Evolutionary conservation across 441 rosid genomes (phyloP), one percentile per base, ranked within the genome.

Genomic region (Capsella rubella): DNA sequence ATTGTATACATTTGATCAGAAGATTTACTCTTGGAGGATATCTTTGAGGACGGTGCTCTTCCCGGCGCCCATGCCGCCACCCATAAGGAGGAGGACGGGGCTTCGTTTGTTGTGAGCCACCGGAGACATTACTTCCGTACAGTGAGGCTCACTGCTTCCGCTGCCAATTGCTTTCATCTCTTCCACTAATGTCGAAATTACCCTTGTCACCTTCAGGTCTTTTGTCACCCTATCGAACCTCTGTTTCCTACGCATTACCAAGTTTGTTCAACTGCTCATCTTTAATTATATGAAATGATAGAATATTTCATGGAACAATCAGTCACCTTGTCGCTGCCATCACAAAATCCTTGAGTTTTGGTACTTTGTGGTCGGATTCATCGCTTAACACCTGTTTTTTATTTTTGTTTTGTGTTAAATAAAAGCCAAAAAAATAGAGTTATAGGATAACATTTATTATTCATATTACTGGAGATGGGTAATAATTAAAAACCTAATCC

Each of bases 31-130:
- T 76, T 86, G 82, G 76, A 86, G 85, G 46, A 94, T 86, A 37
- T 87, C 86, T 81, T 87, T 87, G 78, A 89, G 88, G 77, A 90
- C 94, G 9, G 97, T 94, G 89, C 97, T 94, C 75, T 92, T 94
- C 72, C 99, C 97, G 6, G 94, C 97, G 0, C 99, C 99, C 97
- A 92, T 92, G 15, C 99, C 99, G 1, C 99, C 99, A 14, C 99
- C 99, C 99, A 94, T 87, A 31, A 92, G 84, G 50, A 94, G 84
- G 45, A 94, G 89, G 32, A 92, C 92, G 4, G 99, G 97, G 63
- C 99, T 90, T 1, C 99, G 82, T 70, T 88, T 79, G 29, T 80
- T 79, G 16, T 82, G 90, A 47, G 90, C 90, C 67, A 83, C 82
- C 6, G 97, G 99, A 15, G 79, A 87, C 99, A 94, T 91, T 15